Evolutionary conservation across 352 stramenopile species (phyloP).

Genomic region (Globisporangium okanoganense): DNA sequence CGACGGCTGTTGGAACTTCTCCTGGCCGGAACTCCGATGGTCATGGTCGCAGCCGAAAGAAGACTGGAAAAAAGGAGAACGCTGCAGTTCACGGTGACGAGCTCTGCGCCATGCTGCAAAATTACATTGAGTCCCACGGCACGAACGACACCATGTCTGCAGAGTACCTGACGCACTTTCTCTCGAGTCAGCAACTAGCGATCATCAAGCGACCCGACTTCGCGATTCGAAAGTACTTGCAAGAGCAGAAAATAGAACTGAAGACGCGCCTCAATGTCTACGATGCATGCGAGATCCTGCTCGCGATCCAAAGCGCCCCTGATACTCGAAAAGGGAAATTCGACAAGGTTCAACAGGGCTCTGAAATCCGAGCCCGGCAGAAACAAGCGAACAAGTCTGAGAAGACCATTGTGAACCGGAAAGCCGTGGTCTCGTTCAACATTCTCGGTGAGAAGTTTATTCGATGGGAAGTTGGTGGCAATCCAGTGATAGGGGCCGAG

Average conservation of each 20-base stretch:
- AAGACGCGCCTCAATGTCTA: conserved; percentile 22
- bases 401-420: conserved; percentile 20
- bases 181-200: conserved; percentile 31
- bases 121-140: conserved; percentile 37
- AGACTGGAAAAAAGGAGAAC: conserved; percentile 15
- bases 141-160: conserved; percentile 35
- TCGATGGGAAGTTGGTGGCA: conserved; percentile 30
- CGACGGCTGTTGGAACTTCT: conserved; percentile 20
- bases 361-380: neutral
- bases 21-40: neutral
- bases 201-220: conserved; percentile 27
- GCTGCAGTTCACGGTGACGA: conserved; percentile 16
- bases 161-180: conserved; percentile 31
- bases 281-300: conserved; percentile 25
- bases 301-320: conserved; percentile 11
- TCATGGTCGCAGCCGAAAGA: neutral
- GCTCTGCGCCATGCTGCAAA: conserved; percentile 29
- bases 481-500: neutral
- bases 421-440: conserved; percentile 59
- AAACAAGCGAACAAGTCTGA: no score
- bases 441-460: conserved; percentile 62
- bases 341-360: conserved; percentile 1
- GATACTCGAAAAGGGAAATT: conserved; percentile 11
- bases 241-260: conserved; percentile 23
- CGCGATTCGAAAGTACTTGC: conserved; percentile 28